Base-by-base conservation (phyloP, 768 basidiomycete species). In the Suillus plorans region DNA sequence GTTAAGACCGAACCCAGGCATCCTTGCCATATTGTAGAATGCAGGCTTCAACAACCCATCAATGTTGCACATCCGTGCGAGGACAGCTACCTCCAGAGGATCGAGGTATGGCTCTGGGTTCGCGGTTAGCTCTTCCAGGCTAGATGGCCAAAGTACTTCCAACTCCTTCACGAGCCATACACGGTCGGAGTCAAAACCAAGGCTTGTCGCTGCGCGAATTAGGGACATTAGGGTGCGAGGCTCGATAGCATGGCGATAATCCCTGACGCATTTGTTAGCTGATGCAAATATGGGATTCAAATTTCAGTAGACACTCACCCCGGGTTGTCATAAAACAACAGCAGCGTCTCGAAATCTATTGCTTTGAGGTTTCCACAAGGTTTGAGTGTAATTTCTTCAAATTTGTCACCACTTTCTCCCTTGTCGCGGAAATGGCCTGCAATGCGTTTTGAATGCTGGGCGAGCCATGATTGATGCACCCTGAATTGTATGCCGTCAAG, bases 21-120 rank as follows among this genome's bases (percentile, higher is more conserved):
- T 8, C 57, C 67, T 61, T 22, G 70, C 69, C 14, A 82, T 71
- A 63, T 82, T 79, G 65, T 82, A 82, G 61, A 76, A 80, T 1
- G 79, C 80, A 50, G 71, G 70, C 58, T 78, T 77, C 18, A 77
- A 68, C 34, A 81, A 71, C 1, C 41, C 44, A 4, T 71, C 67
- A 10, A 80, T 44, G 31, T 71, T 65, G 62, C 66, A 77, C 6
- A 66, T 25, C 14, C 72, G 74, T 22, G 76, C 78, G 14, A 81
- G 70, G 16, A 68, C 58, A 31, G 80, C 67, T 2, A 75, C 78
- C 25, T 71, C 71, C 2, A 70, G 70, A 2, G 79, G 76, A 39
- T 73, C 58, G 1, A 70, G 71, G n/a, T 69, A 20, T 16, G 47
- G 42, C 18, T 42, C 44, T 6, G 60, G 18, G 22, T 49, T 49